Evolutionary conservation across 192 early-diverging fungal species (phyloP), one percentile per base, ranked within the genome.

Genomic region (Allomyces javanicus): DNA sequence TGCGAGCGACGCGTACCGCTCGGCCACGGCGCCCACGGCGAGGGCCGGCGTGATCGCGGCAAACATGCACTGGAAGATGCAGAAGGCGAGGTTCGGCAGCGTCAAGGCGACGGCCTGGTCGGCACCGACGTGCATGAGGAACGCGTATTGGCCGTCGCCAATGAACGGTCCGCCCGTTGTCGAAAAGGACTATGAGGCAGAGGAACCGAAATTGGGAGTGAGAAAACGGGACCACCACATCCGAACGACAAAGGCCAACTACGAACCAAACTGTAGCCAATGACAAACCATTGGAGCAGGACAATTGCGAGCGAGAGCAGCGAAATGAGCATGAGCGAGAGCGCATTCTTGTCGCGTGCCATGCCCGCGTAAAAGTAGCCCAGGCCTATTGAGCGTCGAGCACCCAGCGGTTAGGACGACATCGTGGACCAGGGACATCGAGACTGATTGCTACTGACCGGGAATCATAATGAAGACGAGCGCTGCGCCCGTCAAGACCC

Each of bases 381-480:
- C 26, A 99, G 84, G 44, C 90, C 95, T 40, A 40, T 7, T 7
- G 33, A 1, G 4, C 7, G 33, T 40, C 33, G 33, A 40, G 26
- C 26, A 26, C 33, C 33, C 33, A 0, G 33, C 33, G 33, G 33
- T 40, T 40, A 40, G 33, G 9, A 40, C 7, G 26, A 27, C 26
- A 4, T n/a, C n/a, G n/a, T n/a, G n/a, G n/a, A n/a, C n/a, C n/a
- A n/a, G n/a, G n/a, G n/a, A n/a, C n/a, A n/a, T n/a, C n/a, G n/a
- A n/a, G n/a, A n/a, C n/a, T 9, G 5, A 7, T 40, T 9, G 33
- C 33, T 40, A 40, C 33, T 40, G 33, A 40, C 33, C 33, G 2
- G 95, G 95, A 24, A 86, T 84, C 93, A 98, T 98, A 67, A 97
- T 77, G 75, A 92, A 92, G 44, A 97, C 92, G 55, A 94, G 72